Conservation (phyloP, 345 rosid species). For the Camelina neglecta region DNA sequence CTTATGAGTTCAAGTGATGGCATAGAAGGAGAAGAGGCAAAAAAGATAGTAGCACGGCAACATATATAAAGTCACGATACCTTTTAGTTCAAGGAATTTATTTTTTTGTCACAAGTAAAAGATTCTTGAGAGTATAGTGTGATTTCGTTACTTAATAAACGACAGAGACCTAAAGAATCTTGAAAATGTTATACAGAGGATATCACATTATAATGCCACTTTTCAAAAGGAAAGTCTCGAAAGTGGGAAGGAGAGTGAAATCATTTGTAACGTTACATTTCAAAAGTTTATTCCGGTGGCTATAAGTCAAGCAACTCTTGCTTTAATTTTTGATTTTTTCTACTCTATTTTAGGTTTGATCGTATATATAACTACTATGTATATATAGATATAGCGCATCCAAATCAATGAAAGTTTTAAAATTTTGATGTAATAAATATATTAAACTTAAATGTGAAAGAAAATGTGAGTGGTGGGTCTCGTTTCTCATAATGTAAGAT, state of each 20-base stretch:
- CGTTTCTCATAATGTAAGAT: background rate
- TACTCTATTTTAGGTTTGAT: background rate
- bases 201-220: background rate
- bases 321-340: background rate
- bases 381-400: background rate
- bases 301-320: slow-evolving; percentile 8
- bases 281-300: slow-evolving; percentile 23
- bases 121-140: slow-evolving; percentile 3
- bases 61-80: background rate
- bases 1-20: too few relatives aligned
- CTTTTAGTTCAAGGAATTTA: background rate
- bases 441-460: background rate
- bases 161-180: slow-evolving; percentile 11
- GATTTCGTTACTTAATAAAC: slow-evolving; percentile 5
- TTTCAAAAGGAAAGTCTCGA: slow-evolving; percentile 6
- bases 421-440: background rate
- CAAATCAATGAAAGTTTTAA: background rate
- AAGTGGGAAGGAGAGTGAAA: slow-evolving; percentile 6
- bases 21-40: too few relatives aligned
- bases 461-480: slow-evolving; percentile 30
- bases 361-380: background rate
- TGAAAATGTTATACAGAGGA: background rate
- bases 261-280: slow-evolving; percentile 6
- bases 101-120: background rate
- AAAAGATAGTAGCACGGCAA: too few relatives aligned